Base-by-base conservation (phyloP, 108 stramenopile genomes). In the Skeletonema tropicum region DNA sequence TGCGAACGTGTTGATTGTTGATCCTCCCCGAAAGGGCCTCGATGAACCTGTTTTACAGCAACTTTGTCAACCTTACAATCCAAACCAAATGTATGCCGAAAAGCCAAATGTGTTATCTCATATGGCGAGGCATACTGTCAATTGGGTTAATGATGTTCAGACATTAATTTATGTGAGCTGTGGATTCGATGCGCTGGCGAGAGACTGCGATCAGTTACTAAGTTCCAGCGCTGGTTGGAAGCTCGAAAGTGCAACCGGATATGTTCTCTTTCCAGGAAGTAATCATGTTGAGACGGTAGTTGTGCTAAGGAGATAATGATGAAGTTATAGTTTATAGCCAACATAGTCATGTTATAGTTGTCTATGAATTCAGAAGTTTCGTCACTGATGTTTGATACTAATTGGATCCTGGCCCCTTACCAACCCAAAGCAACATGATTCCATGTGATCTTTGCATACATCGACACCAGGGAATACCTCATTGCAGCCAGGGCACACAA, bases 161-260 rank as follows among this genome's bases (percentile, higher is more conserved):
- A 94, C 91, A n/a, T 60, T 99, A 35, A 86, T 99, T 33, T 99
- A 98, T 74, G 96, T 99, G 14, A 96, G 96, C 66, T 98, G 98
- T 78, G 97, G 97, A 13, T 98, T 98, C 72, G 97, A 99, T 65
- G 97, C 98, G 31, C 85, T 99, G 63, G 96, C 93, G 30, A 85
- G 97, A 36, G 98, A 99, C 79, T 83, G 79, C 29, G 91, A 94
- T 71, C 69, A 71, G 35, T 73, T 98, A 26, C 45, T 95, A 65
- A 68, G 68, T 19, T 88, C 83, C 29, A 73, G 71, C 48, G 94
- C 88, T 21, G 94, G 96, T 35, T 98, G 96, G 95, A 84, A 77
- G 60, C 49, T 98, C 29, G 86, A 94, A 64, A 94, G 92, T 78
- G 94, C 94, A 21, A 94, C 95, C 25, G 98, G 98, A 15, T 94